A percentile compares a stretch with the other conserved stretches of the same genome.
These are phyloP conservation scores for Combretum micranthum DNA, from an alignment of 345 rosid genomes.

Conservation along the genomic window DNA sequence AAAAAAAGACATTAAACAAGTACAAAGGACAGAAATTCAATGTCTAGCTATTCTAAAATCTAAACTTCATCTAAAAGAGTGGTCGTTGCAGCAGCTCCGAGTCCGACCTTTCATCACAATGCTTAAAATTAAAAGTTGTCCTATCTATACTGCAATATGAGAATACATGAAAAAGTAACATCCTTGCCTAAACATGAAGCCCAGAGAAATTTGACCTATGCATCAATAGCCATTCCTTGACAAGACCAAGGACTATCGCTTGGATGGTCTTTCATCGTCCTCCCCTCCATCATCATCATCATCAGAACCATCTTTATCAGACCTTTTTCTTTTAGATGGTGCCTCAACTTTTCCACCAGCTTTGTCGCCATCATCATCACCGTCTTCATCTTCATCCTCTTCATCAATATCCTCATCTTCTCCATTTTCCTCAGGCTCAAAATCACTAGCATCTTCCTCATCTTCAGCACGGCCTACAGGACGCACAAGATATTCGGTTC, in stretches of 20 bases:
- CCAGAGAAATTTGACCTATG: constrained; percentile 41
- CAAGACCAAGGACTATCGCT: constrained; percentile 49
- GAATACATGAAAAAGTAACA: constrained; percentile 18
- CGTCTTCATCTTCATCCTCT: constrained; percentile 47
- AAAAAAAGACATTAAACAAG: too few species aligned
- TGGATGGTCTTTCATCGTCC: constrained; percentile 80
- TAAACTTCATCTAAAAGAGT: background rate
- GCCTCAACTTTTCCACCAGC: constrained; percentile 52
- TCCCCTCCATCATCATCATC: constrained; percentile 59
- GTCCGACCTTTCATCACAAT: constrained; percentile 11
- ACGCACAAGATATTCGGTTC: constrained; percentile 74
- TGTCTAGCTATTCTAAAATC: too few species aligned
- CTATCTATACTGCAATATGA: constrained; percentile 17
- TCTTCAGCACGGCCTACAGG: constrained; percentile 81
- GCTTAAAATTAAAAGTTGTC: constrained; percentile 13
- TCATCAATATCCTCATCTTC: constrained; percentile 52
- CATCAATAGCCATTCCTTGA: constrained; percentile 19
- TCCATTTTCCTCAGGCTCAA: constrained; percentile 75
- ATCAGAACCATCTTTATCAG: constrained; percentile 36
- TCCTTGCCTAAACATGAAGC: constrained; percentile 16
- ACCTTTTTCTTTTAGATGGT: constrained; percentile 67
- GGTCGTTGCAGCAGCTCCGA: constrained; percentile 8
- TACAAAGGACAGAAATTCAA: too few species aligned
- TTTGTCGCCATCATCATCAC: constrained; percentile 44
- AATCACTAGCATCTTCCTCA: constrained; percentile 88